phyloP scores from a whole-genome alignment of 2,329 filamentous ascomycete genomes.

The Cercospora nicotianae region DNA sequence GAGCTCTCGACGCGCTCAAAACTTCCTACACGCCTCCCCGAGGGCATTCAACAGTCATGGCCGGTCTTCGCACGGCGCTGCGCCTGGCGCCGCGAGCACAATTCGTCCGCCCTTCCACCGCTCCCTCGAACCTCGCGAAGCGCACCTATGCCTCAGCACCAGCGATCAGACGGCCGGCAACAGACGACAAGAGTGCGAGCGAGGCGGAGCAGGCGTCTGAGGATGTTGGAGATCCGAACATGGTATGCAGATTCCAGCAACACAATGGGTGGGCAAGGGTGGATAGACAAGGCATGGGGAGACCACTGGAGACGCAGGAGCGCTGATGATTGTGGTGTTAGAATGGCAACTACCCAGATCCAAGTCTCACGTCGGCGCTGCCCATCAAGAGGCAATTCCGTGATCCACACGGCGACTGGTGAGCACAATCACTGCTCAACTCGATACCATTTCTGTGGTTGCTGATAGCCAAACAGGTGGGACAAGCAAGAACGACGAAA shows the following conservation, averaged over 20 bases:
- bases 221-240: constrained; percentile 36
- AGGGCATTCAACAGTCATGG: constrained; percentile 27
- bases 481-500: constrained; percentile 96
- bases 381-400: constrained; percentile 84
- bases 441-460: background rate
- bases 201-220: constrained; percentile 34
- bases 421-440: background rate
- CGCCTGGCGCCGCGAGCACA: constrained; percentile 35
- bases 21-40: background rate
- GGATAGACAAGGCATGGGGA: background rate
- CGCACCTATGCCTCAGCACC: constrained; percentile 30
- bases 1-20: constrained; percentile 7
- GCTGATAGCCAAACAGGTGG: constrained; percentile 54
- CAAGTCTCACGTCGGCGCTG: constrained; percentile 50
- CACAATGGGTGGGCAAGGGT: background rate
- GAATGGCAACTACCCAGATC: constrained; percentile 85
- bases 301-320: background rate
- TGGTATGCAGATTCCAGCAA: constrained; percentile 29
- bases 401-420: constrained; percentile 86
- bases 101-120: constrained; percentile 28
- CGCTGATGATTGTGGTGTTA: constrained; percentile 40
- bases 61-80: constrained; percentile 30
- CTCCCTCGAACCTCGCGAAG: constrained; percentile 27
- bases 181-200: constrained; percentile 30
- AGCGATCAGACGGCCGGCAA: constrained; percentile 21